Conservation (phyloP, 2,329 filamentous ascomycete genomes). For the Coniochaeta prunicola region DNA sequence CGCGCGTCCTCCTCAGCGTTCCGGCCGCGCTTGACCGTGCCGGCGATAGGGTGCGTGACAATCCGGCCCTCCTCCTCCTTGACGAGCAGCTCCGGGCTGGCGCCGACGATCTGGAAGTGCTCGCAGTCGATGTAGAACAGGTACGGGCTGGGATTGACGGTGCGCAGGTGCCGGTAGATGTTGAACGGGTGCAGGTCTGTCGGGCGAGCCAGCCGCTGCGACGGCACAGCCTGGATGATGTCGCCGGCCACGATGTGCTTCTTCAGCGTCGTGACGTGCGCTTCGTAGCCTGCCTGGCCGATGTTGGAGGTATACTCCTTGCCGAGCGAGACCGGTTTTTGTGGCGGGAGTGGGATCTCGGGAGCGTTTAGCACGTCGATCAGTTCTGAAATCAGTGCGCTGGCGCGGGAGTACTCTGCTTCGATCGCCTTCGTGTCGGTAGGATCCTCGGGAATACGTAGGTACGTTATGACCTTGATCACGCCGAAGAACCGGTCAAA, state of each 20-base stretch:
- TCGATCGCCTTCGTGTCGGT: constrained; percentile 42
- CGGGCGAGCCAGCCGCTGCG: constrained; percentile 83
- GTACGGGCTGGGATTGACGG: constrained; percentile 96
- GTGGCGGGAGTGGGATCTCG: constrained; percentile 69
- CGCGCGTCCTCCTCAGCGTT: constrained; percentile 73
- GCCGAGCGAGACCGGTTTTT: constrained; percentile 63
- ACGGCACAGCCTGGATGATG: constrained; percentile 96
- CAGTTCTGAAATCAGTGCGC: constrained; percentile 54
- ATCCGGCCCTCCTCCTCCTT: constrained; percentile 82
- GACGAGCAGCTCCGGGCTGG: constrained; percentile 88
- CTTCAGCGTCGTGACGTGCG: constrained; percentile 80
- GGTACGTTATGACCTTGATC: constrained; percentile 88
- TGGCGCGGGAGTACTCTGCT: constrained; percentile 63
- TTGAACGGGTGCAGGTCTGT: constrained; percentile 95
- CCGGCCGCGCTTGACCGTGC: constrained; percentile 82
- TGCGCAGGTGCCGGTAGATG: constrained; percentile 90
- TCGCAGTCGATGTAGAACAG: constrained; percentile 92
- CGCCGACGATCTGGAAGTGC: constrained; percentile 91
- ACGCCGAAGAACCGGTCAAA: constrained; percentile 93
- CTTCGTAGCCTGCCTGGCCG: constrained; percentile 79
- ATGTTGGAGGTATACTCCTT: constrained; percentile 89
- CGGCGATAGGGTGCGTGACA: constrained; percentile 94
- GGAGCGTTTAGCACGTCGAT: constrained; percentile 66
- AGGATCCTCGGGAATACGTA: constrained; percentile 45
- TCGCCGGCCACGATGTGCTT: constrained; percentile 85